Evolutionary conservation across 805 yeast genomes (phyloP).

Genomic region (Ogataea naganishii): DNA sequence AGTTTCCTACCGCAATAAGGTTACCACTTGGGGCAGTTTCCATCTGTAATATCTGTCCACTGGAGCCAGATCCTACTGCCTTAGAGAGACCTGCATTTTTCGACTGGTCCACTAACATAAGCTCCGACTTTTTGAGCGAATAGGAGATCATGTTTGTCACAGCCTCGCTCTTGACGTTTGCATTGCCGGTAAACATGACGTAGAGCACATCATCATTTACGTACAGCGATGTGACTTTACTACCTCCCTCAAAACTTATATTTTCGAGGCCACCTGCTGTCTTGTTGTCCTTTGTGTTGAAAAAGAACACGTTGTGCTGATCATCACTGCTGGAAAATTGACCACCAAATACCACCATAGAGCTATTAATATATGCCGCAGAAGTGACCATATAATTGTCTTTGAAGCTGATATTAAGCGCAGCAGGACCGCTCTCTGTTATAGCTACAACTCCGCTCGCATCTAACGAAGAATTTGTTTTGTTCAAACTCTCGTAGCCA

Average conservation of each 20-base stretch:
- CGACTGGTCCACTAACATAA: too few relatives aligned
- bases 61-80: too few relatives aligned
- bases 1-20: conserved; percentile 84
- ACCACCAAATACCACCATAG: conserved; percentile 54
- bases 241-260: conserved; percentile 11
- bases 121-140: too few relatives aligned
- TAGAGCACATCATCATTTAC: conserved; percentile 31
- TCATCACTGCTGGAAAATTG: conserved; percentile 23
- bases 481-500: too few relatives aligned
- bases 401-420: conserved; percentile 17
- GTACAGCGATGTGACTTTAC: conserved; percentile 20
- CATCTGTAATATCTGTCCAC: too few relatives aligned
- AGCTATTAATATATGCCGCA: conserved; percentile 38
- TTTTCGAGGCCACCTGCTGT: conserved; percentile 6
- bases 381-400: conserved; percentile 13
- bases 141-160: conserved; percentile 41
- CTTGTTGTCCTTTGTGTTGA: conserved; percentile 8
- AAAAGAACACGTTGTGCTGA: conserved; percentile 10
- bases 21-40: too few relatives aligned
- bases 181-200: conserved; percentile 36
- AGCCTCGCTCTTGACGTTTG: conserved; percentile 11
- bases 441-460: conserved; percentile 5
- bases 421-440: background rate
- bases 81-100: too few relatives aligned
- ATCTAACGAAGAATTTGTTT: too few relatives aligned